These are phyloP conservation scores for Colletotrichum karsti DNA, from an alignment of 2,329 filamentous ascomycete genomes.

Conservation along the genomic window DNA sequence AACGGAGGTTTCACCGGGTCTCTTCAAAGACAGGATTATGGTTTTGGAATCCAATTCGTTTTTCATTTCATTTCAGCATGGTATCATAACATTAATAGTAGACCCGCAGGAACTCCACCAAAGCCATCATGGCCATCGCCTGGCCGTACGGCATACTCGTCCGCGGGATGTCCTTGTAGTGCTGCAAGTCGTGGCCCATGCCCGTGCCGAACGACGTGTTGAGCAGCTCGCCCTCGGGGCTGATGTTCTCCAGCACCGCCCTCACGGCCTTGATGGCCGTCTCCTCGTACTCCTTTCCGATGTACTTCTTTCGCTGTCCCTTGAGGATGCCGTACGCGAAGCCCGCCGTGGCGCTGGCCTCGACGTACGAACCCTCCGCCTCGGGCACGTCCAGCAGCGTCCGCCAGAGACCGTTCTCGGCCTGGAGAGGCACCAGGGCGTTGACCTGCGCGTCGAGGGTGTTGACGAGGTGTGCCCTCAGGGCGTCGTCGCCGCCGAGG, in stretches of 20 bases:
- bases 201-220: constrained; percentile 82
- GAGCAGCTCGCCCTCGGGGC: constrained; percentile 72
- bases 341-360: constrained; percentile 81
- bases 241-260: constrained; percentile 73
- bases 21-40: background rate
- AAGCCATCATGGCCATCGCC: constrained; percentile 84
- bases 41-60: background rate
- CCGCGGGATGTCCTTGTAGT: constrained; percentile 79
- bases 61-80: constrained; percentile 1
- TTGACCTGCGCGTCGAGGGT: constrained; percentile 75
- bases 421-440: constrained; percentile 70
- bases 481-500: constrained; percentile 68
- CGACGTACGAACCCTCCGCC: constrained; percentile 75
- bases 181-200: constrained; percentile 78
- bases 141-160: constrained; percentile 89
- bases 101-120: constrained; percentile 76
- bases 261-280: constrained; percentile 72
- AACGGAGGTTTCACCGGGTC: too few relatives aligned
- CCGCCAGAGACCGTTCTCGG: constrained; percentile 72
- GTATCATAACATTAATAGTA: constrained; percentile 30
- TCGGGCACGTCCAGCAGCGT: constrained; percentile 76
- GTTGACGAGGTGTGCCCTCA: constrained; percentile 66
- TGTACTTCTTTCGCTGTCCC: constrained; percentile 74
- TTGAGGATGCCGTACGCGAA: constrained; percentile 86
- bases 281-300: constrained; percentile 67